phyloP scores from a whole-genome alignment of 306 rosid genomes.

The Dryas octopetala region DNA sequence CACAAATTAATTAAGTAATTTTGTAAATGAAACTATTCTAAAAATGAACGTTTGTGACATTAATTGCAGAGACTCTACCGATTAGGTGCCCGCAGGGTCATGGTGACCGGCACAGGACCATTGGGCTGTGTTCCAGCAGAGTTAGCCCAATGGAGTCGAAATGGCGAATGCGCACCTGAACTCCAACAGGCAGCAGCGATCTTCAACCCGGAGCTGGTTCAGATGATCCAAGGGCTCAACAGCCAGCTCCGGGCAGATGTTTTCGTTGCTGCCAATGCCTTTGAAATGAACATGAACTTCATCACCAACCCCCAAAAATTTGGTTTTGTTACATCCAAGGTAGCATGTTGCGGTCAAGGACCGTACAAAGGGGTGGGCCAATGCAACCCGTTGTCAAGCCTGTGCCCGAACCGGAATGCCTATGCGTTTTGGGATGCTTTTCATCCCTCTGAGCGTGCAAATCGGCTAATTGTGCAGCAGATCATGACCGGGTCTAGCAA shows the following conservation, averaged over 20 bases:
- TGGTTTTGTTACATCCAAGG: conserved; percentile 59
- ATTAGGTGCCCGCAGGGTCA: conserved; percentile 54
- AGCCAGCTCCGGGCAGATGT: conserved; percentile 31
- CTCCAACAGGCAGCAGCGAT: conserved; percentile 39
- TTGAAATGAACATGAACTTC: neutral
- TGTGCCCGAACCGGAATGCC: conserved; percentile 44
- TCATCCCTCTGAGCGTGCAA: conserved; percentile 59
- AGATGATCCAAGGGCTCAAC: conserved; percentile 41
- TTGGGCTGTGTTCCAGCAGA: conserved; percentile 51
- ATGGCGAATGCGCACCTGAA: conserved; percentile 48
- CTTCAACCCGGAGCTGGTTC: conserved; percentile 37
- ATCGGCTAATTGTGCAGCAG: conserved; percentile 32
- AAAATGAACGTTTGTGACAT: too few species aligned
- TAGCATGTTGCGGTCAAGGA: conserved; percentile 77
- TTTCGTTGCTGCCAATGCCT: conserved; percentile 45
- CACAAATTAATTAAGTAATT: too few species aligned
- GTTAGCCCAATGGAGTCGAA: conserved; percentile 42
- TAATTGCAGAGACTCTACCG: conserved; percentile 33
- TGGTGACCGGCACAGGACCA: conserved; percentile 60
- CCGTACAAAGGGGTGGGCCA: conserved; percentile 58
- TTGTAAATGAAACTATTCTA: too few species aligned
- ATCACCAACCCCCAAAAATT: neutral
- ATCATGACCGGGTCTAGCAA: conserved; percentile 43
- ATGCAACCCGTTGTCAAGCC: conserved; percentile 35
- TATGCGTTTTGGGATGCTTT: conserved; percentile 60